Evolutionary conservation across 495 filamentous ascomycete species (phyloP).

Genomic region (Cercophora sp.): DNA sequence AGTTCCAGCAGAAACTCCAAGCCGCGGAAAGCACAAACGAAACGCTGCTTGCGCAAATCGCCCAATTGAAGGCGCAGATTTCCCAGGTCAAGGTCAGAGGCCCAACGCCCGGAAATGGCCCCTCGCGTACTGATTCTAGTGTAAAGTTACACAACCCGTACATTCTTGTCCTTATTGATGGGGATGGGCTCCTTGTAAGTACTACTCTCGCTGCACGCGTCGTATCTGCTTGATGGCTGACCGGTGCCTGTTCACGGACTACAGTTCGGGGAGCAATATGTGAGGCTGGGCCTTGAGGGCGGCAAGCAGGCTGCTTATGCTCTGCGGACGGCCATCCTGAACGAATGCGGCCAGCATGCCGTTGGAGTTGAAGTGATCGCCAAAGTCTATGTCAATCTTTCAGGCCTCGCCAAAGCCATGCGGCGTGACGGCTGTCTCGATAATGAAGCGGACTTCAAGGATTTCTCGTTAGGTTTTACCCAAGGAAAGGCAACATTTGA

Average conservation of each 20-base stretch:
- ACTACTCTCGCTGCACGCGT: no score
- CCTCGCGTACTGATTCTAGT: conserved; percentile 17
- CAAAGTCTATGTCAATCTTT: conserved; percentile 66
- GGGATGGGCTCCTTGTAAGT: conserved; percentile 68
- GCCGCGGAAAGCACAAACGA: conserved; percentile 25
- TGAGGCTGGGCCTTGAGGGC: conserved; percentile 62
- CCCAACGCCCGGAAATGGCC: background rate
- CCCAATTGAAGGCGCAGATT: conserved; percentile 41
- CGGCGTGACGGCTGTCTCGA: conserved; percentile 52
- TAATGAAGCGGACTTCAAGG: conserved; percentile 50
- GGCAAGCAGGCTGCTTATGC: conserved; percentile 66
- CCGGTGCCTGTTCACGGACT: background rate
- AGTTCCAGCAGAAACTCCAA: conserved; percentile 41
- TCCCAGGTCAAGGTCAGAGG: no score
- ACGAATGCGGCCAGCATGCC: conserved; percentile 39
- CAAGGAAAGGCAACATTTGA: conserved; percentile 66
- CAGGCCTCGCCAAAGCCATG: conserved; percentile 60
- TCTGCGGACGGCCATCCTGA: conserved; percentile 54
- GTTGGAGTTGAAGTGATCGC: conserved; percentile 59
- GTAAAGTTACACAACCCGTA: conserved; percentile 74
- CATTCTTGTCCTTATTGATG: conserved; percentile 71
- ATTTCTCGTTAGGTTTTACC: conserved; percentile 76
- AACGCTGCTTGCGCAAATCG: conserved; percentile 27
- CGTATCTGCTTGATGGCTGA: no score
- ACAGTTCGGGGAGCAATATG: conserved; percentile 62